Conservation (phyloP, 2,329 filamentous ascomycete genomes). For the Trichoderma breve region DNA sequence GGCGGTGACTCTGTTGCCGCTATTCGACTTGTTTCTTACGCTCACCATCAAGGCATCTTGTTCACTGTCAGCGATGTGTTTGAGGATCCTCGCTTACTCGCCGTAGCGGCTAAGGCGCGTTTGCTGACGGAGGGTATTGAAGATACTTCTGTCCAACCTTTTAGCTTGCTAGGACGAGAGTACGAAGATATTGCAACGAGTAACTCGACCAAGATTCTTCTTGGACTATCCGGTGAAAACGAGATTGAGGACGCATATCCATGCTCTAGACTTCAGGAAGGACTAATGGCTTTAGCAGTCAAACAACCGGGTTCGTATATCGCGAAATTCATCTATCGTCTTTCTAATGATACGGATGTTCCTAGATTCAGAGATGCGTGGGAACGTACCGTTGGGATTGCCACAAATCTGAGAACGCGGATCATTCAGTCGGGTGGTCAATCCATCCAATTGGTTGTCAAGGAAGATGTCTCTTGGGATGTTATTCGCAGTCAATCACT, state of each 20-base stretch:
- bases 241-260: conserved; percentile 8
- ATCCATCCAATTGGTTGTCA: conserved; percentile 5
- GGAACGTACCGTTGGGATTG: conserved; percentile 8
- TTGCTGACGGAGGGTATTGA: background rate
- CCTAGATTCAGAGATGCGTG: conserved; percentile 19
- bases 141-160: background rate
- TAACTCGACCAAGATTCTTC: background rate
- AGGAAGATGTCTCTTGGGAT: conserved; percentile 3
- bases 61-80: conserved; percentile 14
- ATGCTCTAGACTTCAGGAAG: conserved; percentile 34
- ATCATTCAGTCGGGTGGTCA: conserved; percentile 7
- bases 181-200: background rate
- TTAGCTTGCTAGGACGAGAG: background rate
- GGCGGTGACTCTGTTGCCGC: conserved; percentile 28
- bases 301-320: conserved; percentile 36
- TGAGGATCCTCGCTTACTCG: background rate
- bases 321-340: conserved; percentile 28
- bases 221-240: background rate
- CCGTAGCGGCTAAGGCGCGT: background rate
- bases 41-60: background rate
- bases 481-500: background rate
- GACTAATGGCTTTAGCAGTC: conserved; percentile 36
- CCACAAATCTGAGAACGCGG: conserved; percentile 14
- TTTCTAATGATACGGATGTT: conserved; percentile 24
- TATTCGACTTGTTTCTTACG: conserved; percentile 21